Conservation (phyloP, 768 basidiomycete genomes). For the Boletus bicolor region DNA sequence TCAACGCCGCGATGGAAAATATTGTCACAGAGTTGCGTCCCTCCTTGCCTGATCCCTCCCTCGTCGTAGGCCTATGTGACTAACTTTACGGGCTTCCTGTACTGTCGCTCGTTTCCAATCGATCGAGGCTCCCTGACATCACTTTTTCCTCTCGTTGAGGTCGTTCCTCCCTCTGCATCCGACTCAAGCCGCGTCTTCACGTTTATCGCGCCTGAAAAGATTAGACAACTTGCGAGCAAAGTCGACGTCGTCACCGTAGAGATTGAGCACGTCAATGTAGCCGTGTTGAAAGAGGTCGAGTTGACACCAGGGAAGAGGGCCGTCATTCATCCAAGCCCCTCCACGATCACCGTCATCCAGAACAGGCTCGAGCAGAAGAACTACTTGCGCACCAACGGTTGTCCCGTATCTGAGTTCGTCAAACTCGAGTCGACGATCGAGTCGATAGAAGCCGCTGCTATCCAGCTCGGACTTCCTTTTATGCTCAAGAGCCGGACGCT, state of each 20-base stretch:
- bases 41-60: no score
- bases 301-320: constrained; percentile 27
- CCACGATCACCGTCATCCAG: constrained; percentile 84
- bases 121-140: no score
- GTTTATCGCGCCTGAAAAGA: constrained; percentile 39
- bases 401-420: constrained; percentile 59
- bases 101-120: no score
- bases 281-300: constrained; percentile 53
- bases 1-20: no score
- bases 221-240: constrained; percentile 71
- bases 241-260: constrained; percentile 92
- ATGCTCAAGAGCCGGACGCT: constrained; percentile 97
- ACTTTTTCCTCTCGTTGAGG: no score
- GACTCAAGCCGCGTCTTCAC: no score
- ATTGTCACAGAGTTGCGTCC: no score
- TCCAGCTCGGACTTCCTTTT: constrained; percentile 73
- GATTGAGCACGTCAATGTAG: constrained; percentile 92
- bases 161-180: no score
- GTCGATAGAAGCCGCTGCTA: constrained; percentile 50
- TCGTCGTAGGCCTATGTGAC: no score
- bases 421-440: constrained; percentile 52
- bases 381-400: constrained; percentile 47
- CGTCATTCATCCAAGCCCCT: constrained; percentile 70
- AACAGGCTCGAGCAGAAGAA: constrained; percentile 65
- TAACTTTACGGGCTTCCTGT: no score